These are phyloP conservation scores for Euphorbia peplus DNA, from an alignment of 345 rosid species.

Conservation along the genomic window DNA sequence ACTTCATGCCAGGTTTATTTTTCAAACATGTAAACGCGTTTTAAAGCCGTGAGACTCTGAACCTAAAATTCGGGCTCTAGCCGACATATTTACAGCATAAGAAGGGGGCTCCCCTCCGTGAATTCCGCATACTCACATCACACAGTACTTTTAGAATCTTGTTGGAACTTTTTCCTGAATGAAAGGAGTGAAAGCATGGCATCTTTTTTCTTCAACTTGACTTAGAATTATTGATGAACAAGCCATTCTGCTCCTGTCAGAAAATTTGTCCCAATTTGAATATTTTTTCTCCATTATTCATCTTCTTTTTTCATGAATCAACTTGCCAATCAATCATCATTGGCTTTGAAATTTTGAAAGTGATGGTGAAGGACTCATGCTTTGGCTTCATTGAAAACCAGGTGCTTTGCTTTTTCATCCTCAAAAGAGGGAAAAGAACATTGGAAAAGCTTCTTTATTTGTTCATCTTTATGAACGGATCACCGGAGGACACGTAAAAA, in stretches of 20 bases:
- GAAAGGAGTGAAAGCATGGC: neutral
- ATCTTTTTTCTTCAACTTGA: conserved; percentile 12
- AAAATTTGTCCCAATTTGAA: neutral
- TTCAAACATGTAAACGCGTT: no score
- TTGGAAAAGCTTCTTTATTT: conserved; percentile 26
- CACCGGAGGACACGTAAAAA: no score
- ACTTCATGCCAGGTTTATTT: no score
- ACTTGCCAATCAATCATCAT: neutral
- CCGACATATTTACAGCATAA: no score
- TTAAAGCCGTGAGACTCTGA: no score
- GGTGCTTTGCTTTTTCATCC: conserved; percentile 37
- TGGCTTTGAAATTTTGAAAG: no score
- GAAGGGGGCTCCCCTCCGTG: conserved; percentile 6
- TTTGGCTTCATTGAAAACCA: conserved; percentile 1
- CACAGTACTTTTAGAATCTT: neutral
- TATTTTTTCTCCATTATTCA: neutral
- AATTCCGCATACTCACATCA: conserved; percentile 6
- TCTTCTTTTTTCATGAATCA: neutral
- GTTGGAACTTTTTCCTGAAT: conserved; percentile 5
- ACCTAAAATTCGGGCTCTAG: no score
- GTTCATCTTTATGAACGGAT: conserved; percentile 7
- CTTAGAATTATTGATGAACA: conserved; percentile 15
- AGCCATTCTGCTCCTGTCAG: conserved; percentile 12
- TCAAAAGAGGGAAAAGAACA: conserved; percentile 13
- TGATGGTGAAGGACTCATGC: no score